Percentiles rank a stretch among this genome's conserved stretches.
Evolutionary conservation across 768 basidiomycete genomes (phyloP).

Genomic region (Mycena metata): DNA sequence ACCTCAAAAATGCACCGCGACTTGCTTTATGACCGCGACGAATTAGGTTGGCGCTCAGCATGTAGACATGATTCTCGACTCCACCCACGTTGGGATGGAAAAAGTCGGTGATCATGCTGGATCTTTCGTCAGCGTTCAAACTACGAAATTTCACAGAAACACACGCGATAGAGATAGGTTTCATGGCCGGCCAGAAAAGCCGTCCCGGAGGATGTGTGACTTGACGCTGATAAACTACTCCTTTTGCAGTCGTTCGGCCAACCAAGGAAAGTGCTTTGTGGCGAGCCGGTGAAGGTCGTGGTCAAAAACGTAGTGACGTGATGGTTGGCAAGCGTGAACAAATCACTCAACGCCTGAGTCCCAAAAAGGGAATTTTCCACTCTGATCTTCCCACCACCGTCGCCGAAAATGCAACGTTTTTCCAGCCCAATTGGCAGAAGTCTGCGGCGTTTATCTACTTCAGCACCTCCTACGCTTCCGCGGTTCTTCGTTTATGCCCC

Average conservation of each 20-base stretch:
- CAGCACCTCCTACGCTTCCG: constrained; percentile 26
- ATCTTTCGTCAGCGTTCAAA: constrained; percentile 12
- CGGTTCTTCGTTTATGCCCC: constrained; percentile 61
- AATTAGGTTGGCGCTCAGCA: constrained; percentile 87
- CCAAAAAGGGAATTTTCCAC: constrained; percentile 22
- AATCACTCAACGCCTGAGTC: neutral
- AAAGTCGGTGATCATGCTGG: constrained; percentile 96
- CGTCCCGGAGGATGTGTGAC: too few species aligned
- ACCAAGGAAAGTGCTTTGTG: too few species aligned
- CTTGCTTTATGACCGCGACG: constrained; percentile 85
- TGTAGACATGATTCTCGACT: constrained; percentile 97
- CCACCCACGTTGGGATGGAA: constrained; percentile 96
- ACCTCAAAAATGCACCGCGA: neutral
- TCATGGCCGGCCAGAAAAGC: constrained; percentile 38
- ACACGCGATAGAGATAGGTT: constrained; percentile 54
- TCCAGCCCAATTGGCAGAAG: constrained; percentile 6
- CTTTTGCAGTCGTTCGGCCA: too few species aligned
- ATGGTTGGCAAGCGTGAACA: neutral
- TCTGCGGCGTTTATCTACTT: constrained; percentile 29
- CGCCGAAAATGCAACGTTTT: constrained; percentile 20
- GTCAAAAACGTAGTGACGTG: neutral
- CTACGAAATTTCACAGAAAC: constrained; percentile 24
- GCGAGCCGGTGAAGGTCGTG: too few species aligned
- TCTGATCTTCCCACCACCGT: neutral
- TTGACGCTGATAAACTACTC: too few species aligned